Conservation (phyloP, 352 stramenopile genomes). For the Phytophthora pluvialis region DNA sequence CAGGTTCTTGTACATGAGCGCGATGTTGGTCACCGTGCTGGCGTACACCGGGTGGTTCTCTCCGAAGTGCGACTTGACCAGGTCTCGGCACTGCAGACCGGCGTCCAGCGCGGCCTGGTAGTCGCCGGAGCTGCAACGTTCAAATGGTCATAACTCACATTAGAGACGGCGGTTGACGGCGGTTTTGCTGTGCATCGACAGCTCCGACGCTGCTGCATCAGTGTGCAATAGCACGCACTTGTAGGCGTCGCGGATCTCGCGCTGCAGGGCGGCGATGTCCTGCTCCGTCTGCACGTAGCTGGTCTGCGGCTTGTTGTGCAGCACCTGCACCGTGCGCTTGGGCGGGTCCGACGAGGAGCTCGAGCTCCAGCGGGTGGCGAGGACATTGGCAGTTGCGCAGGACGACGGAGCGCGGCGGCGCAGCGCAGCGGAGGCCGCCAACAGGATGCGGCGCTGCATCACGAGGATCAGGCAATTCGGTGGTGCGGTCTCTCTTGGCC, state of each 20-base stretch:
- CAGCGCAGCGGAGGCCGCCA: constrained; percentile 20
- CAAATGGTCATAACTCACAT: constrained; percentile 33
- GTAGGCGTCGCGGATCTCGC: constrained; percentile 84
- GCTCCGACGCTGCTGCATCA: background rate
- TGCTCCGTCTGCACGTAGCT: constrained; percentile 77
- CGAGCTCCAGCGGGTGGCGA: constrained; percentile 13
- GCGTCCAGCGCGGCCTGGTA: constrained; percentile 73
- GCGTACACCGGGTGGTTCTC: constrained; percentile 82
- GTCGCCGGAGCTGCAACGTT: constrained; percentile 52
- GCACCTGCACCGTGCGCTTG: constrained; percentile 57
- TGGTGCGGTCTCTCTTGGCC: constrained; percentile 22
- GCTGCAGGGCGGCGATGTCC: constrained; percentile 83
- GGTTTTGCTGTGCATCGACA: constrained; percentile 4
- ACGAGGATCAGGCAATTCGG: constrained; percentile 20
- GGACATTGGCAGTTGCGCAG: background rate
- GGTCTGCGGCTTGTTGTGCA: constrained; percentile 60
- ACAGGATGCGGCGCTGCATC: constrained; percentile 24
- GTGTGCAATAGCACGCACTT: constrained; percentile 52
- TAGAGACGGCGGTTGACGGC: constrained; percentile 11
- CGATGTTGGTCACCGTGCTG: constrained; percentile 88
- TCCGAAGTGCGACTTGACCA: constrained; percentile 78
- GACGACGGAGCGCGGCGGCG: constrained; percentile 12
- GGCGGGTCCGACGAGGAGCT: constrained; percentile 14
- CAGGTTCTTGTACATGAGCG: constrained; percentile 90
- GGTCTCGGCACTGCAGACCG: constrained; percentile 71